Evolutionary conservation across 495 filamentous ascomycete species (phyloP), one percentile per base, ranked within the genome.

Genomic region (Podospora comata): DNA sequence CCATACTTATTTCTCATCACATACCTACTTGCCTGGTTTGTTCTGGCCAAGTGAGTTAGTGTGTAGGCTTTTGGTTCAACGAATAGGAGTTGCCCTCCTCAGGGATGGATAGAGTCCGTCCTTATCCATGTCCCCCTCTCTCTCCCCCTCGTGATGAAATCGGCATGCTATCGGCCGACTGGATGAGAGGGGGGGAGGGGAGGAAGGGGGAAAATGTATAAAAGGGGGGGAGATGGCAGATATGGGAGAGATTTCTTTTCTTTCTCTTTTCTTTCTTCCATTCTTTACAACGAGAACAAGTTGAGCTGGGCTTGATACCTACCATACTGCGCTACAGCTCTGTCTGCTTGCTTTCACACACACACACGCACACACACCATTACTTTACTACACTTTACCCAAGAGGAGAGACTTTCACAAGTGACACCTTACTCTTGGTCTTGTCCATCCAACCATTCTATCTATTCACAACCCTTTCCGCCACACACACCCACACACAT

Each of bases 191-290:
- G 56, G 56, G 15, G n/a, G 3, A 59, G 56, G n/a, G 13, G 56
- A 27, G 16, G 56, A 20, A 18, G 56, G 19, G 6, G 44, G 55
- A 76, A 87, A 76, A 85, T 79, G 77, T 91, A 91, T 91, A 91
- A 88, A 91, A 85, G 78, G 84, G 79, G 75, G 65, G 71, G 72
- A 79, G 75, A 83, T 74, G 77, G 83, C 81, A 72, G 75, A 13
- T 15, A 61, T 44, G 60, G 16, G 71, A 70, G 23, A 72, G 72
- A 62, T 65, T 67, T 78, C 76, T 84, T 77, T 82, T 82, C 85
- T 83, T 86, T 89, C 83, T 81, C 84, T 86, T 84, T 74, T 73
- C 75, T 80, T 80, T 81, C 75, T 75, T 72, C 78, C 79, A 78
- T 58, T 74, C 70, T 78, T 71, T 71, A 78, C 71, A 68, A 68